Evolutionary conservation across 345 rosid genomes (phyloP), one percentile per base, ranked within the genome.

Genomic region (Trapa bicornis): DNA sequence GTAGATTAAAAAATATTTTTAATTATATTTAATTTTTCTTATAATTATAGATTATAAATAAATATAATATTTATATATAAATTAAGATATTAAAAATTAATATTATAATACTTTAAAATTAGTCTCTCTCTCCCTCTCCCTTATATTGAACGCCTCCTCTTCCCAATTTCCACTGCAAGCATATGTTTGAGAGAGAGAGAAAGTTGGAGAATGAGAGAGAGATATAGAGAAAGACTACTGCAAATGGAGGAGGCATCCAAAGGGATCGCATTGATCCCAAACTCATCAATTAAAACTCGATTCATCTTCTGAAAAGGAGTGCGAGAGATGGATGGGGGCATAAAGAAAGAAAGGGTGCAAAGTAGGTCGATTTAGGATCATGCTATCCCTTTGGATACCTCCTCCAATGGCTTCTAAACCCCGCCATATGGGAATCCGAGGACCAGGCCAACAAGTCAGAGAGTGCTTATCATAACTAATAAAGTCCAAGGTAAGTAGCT

Each of bases 181-280:
- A 32, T 0, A 14, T 58, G 10, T 5, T 0, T 4, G 10, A 15
- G 60, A 37, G 67, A 63, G 66, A 29, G 72, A 39, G 37, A 50
- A 50, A 76, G 41, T 61, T 65, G 66, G 48, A 58, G 35, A 57
- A 35, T 65, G 54, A 56, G 63, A 63, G 67, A 57, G 52, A 52
- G 43, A 41, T 67, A 39, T 22, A 38, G 54, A 56, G 63, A 63
- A 65, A 57, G 52, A 52, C 73, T 61, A 67, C 83, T 80, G 91
- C 88, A 80, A 87, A 86, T 82, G 74, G 75, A 92, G 96, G 81
- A 89, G 76, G 85, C 80, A 89, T 92, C 98, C 98, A 92, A 92
- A 92, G 96, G 98, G 98, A 92, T 92, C 96, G 98, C 98, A 92
- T 92, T 92, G 98, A 92, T 92, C 98, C 96, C 57, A 14, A 22